phyloP scores from a whole-genome alignment of 75 land plant genomes.

The Larix kaempferi region DNA sequence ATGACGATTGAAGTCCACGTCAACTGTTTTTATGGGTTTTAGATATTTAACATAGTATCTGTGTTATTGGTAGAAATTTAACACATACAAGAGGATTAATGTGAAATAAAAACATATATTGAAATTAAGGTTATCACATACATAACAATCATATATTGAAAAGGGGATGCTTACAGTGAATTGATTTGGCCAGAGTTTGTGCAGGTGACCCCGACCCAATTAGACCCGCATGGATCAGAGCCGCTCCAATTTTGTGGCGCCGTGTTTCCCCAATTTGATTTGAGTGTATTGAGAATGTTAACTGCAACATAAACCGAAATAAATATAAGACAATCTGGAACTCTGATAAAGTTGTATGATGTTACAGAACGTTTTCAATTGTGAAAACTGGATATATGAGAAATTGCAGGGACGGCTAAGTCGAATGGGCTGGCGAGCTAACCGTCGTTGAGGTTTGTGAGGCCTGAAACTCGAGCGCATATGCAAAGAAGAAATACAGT shows the following conservation, averaged over 20 bases:
- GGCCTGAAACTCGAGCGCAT: no score
- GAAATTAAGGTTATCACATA: neutral
- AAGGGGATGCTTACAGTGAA: neutral
- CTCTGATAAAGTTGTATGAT: no score
- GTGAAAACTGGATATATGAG: no score
- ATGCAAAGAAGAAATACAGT: no score
- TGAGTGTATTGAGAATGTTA: neutral
- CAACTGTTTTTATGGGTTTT: no score
- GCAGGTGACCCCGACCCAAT: constrained; percentile 12
- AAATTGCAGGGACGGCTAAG: no score
- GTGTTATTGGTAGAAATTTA: neutral
- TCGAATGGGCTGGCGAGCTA: no score
- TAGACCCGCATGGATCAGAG: constrained; percentile 5
- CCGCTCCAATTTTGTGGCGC: constrained; percentile 1
- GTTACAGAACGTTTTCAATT: no score
- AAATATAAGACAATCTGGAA: no score
- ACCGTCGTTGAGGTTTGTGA: no score
- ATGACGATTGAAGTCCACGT: no score
- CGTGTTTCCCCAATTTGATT: neutral
- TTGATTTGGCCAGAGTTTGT: neutral
- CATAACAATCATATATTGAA: neutral
- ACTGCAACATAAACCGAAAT: neutral
- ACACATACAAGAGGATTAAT: no score
- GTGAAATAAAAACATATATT: neutral
- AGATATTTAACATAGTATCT: neutral